phyloP scores from a whole-genome alignment of 2,329 filamentous ascomycete species.

The Fusarium robinianum region DNA sequence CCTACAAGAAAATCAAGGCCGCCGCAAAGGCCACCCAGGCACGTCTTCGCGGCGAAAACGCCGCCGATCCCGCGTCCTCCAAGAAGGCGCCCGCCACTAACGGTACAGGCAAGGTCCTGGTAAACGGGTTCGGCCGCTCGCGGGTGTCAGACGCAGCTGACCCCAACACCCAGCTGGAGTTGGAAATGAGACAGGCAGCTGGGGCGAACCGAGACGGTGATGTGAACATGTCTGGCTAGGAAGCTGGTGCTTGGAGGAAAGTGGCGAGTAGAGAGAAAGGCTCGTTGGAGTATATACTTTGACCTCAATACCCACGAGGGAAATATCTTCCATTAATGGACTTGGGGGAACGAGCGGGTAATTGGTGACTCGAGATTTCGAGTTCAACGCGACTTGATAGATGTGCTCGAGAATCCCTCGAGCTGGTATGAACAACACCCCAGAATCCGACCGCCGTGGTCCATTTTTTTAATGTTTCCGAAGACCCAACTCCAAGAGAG shows the following conservation, averaged over 20 bases:
- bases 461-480: conserved; percentile 20
- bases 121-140: conserved; percentile 38
- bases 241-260: neutral
- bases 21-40: conserved; percentile 56
- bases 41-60: conserved; percentile 48
- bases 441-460: conserved; percentile 18
- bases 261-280: neutral
- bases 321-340: no score
- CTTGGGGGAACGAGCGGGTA: no score
- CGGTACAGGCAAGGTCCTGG: conserved; percentile 36
- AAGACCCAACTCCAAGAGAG: conserved; percentile 9
- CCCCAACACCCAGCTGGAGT: conserved; percentile 58
- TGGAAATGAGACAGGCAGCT: conserved; percentile 57
- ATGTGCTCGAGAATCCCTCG: no score
- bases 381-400: no score
- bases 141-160: conserved; percentile 45
- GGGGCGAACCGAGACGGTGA: conserved; percentile 51
- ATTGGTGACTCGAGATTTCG: no score
- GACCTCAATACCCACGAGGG: no score
- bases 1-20: conserved; percentile 79
- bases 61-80: conserved; percentile 33
- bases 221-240: conserved; percentile 64
- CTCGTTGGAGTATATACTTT: neutral
- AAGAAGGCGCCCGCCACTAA: conserved; percentile 27
- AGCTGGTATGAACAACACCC: conserved; percentile 21